Conservation (phyloP, 768 basidiomycete genomes). For the Termitomyces sp. region DNA sequence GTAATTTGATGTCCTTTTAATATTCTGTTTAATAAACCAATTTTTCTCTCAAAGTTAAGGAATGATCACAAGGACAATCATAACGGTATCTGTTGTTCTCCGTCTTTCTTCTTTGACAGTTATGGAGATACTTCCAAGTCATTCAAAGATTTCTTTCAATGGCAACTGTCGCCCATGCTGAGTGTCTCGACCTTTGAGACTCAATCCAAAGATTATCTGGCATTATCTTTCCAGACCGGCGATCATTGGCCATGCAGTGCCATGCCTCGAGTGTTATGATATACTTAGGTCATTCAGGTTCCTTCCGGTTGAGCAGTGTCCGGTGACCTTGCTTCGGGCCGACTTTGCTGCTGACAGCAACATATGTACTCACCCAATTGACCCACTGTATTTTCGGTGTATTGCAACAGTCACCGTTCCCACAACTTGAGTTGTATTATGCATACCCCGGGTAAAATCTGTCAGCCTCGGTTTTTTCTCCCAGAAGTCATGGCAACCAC, state of each 20-base stretch:
- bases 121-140: neutral
- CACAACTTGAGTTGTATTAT: too few relatives aligned
- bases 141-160: neutral
- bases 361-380: too few relatives aligned
- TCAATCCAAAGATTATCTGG: neutral
- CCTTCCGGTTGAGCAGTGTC: too few relatives aligned
- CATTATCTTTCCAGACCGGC: neutral
- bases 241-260: neutral
- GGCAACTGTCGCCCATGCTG: neutral
- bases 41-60: neutral
- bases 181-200: neutral
- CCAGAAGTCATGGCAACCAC: too few relatives aligned
- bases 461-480: too few relatives aligned
- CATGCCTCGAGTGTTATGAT: too few relatives aligned
- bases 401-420: too few relatives aligned
- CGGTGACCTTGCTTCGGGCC: too few relatives aligned
- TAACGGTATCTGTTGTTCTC: neutral
- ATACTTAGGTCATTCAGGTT: too few relatives aligned
- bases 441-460: too few relatives aligned
- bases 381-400: too few relatives aligned
- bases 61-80: neutral
- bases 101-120: neutral
- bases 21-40: neutral
- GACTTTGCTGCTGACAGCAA: too few relatives aligned
- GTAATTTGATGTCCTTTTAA: neutral